These are phyloP conservation scores for Tothia fuscella DNA, from an alignment of 2,329 filamentous ascomycete genomes.

Conservation along the genomic window DNA sequence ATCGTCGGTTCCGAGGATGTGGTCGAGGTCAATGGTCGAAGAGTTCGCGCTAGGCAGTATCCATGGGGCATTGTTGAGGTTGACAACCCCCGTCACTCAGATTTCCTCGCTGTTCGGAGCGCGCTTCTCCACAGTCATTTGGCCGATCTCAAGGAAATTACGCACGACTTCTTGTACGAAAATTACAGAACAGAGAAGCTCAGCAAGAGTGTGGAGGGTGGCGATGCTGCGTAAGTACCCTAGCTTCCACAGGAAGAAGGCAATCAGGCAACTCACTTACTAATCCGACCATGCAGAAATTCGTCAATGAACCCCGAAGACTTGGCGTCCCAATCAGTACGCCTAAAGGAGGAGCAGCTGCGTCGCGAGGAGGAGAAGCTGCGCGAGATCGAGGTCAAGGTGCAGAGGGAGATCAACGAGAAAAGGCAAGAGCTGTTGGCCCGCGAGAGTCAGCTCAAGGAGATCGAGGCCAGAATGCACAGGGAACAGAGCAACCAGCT, in stretches of 20 bases:
- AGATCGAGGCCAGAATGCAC: constrained; percentile 97
- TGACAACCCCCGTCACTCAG: constrained; percentile 96
- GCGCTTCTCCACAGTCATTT: constrained; percentile 95
- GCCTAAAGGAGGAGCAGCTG: constrained; percentile 98
- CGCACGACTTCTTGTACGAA: constrained; percentile 98
- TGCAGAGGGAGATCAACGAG: constrained; percentile 99
- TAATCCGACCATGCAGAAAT: constrained; percentile 39
- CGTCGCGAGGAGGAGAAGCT: constrained; percentile 99
- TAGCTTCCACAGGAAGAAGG: constrained; percentile 7
- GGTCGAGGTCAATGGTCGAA: constrained; percentile 84
- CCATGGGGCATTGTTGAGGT: constrained; percentile 99
- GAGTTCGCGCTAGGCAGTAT: constrained; percentile 91
- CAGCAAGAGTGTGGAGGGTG: constrained; percentile 95
- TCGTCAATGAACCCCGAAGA: constrained; percentile 97
- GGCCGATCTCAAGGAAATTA: constrained; percentile 98
- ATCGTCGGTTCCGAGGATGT: constrained; percentile 96
- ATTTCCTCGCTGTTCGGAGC: constrained; percentile 94
- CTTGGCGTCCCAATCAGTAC: constrained; percentile 89
- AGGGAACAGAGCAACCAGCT: constrained; percentile 54
- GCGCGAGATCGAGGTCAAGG: constrained; percentile 98
- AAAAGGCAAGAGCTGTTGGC: constrained; percentile 97
- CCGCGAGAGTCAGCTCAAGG: constrained; percentile 94
- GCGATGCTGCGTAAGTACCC: constrained; percentile 66
- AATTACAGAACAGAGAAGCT: constrained; percentile 99
- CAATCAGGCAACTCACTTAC: constrained; percentile 10